Evolutionary conservation across 176 grass and related monocot species (phyloP), one percentile per base, ranked within the genome.

Genomic region (Oryza australiensis): DNA sequence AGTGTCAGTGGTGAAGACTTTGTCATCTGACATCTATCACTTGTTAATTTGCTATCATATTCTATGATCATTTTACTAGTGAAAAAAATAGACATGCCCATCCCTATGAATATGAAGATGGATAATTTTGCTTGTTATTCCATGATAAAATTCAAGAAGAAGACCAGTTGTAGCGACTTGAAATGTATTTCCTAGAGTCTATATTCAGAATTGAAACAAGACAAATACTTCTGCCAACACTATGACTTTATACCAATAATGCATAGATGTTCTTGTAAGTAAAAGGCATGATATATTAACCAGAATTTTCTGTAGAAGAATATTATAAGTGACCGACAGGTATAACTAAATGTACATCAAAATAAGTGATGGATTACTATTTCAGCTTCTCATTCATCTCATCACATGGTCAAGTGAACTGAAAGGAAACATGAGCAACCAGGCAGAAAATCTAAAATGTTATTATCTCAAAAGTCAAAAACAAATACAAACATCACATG

Each of bases 1-100:
- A 26, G 68, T 66, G 71, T 79, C 82, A 86, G 62, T 11, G 23
- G 40, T 65, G n/a, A 8, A 72, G 45, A 42, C 66, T 43, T 13
- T n/a, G 2, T 65, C 43, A 26, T 66, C 30, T 30, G 75, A 79
- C 40, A 35, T 43, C 66, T 46, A 76, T 46, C 23, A 76, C 16
- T 67, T 87, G 13, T 15, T 60, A 28, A 76, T 34, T 67, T 87
- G 9, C 9, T 45, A 28, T 9, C 72, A 66, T 40, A 74, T 0
- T 51, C 4, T 27, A 74, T 35, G 65, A 83, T 42, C 16, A 55
- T 15, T 66, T 70, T 35, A 7, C 22, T 29, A 30, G 9, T 45
- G 7, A 73, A 30, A 37, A 26, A 75, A 20, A 59, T 75, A 37
- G 27, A 34, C 12, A 22, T n/a, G 45, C 7, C 16, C 38, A 24